Evolutionary conservation across 2,329 filamentous ascomycete species (phyloP).

Genomic region (Pseudogymnoascus pannorum): DNA sequence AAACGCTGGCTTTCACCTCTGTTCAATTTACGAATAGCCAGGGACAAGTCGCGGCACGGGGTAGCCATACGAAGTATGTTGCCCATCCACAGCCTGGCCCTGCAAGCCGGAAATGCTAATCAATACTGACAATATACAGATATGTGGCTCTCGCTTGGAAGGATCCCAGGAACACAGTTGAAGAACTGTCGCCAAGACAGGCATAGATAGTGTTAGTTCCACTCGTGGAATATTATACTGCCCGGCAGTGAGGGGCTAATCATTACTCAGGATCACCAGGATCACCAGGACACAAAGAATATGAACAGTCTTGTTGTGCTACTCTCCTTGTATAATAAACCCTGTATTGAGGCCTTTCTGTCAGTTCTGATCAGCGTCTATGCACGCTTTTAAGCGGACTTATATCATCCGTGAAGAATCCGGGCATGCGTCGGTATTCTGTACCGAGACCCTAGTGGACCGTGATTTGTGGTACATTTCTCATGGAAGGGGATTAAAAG

Average conservation of each 20-base stretch:
- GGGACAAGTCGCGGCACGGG: slow-evolving; percentile 52
- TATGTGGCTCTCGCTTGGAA: slow-evolving; percentile 31
- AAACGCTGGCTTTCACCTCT: slow-evolving; percentile 54
- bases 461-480: slow-evolving; percentile 6
- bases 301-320: neutral
- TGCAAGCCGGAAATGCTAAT: neutral
- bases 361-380: neutral
- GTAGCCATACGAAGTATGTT: slow-evolving; percentile 57
- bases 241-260: slow-evolving; percentile 1
- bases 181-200: slow-evolving; percentile 23
- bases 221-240: neutral
- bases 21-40: slow-evolving; percentile 52
- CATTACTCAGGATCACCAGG: neutral
- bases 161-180: slow-evolving; percentile 29
- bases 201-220: slow-evolving; percentile 2
- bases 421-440: neutral
- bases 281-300: neutral
- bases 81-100: slow-evolving; percentile 4
- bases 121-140: slow-evolving; percentile 18
- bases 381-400: neutral
- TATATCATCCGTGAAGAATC: neutral
- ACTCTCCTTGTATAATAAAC: slow-evolving; percentile 1
- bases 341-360: slow-evolving; percentile 2
- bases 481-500: neutral
- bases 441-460: neutral